Percentiles rank a stretch among this genome's conserved stretches.
These are phyloP conservation scores for Serendipita sp. DNA, from an alignment of 768 basidiomycete genomes.

Conservation along the genomic window DNA sequence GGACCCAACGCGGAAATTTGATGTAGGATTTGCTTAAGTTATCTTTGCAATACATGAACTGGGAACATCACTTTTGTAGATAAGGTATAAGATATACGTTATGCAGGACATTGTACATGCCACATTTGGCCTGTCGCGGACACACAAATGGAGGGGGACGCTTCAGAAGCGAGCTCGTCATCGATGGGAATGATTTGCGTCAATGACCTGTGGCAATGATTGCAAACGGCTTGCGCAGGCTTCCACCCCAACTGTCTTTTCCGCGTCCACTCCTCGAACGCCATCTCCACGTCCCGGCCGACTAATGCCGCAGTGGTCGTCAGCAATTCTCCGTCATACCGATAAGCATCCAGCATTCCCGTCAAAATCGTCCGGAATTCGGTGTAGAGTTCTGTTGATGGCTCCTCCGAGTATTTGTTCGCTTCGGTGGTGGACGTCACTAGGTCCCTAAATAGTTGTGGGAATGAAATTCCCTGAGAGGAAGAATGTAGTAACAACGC, in stretches of 20 bases:
- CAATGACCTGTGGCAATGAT: slow-evolving; percentile 28
- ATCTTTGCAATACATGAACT: neutral
- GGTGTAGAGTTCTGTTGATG: slow-evolving; percentile 54
- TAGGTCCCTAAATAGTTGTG: slow-evolving; percentile 79
- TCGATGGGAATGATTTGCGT: neutral
- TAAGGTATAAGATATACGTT: neutral
- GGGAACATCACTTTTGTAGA: neutral
- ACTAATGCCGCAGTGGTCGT: slow-evolving; percentile 69
- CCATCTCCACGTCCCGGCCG: slow-evolving; percentile 66
- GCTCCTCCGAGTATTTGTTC: slow-evolving; percentile 18
- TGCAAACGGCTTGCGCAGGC: slow-evolving; percentile 31
- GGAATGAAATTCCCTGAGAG: slow-evolving; percentile 70
- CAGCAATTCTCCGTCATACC: slow-evolving; percentile 81
- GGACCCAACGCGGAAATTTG: slow-evolving; percentile 65
- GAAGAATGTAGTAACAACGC: slow-evolving; percentile 75
- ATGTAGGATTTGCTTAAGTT: slow-evolving; percentile 15
- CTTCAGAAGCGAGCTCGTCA: neutral
- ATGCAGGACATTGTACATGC: neutral
- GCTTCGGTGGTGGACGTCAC: slow-evolving; percentile 52
- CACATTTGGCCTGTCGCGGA: neutral
- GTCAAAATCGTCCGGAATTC: slow-evolving; percentile 84
- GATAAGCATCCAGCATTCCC: slow-evolving; percentile 93
- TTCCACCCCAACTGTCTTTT: neutral
- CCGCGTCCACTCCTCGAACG: slow-evolving; percentile 38
- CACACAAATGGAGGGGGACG: neutral